Percentiles rank a stretch among this genome's conserved stretches.
These are phyloP conservation scores for Comarum palustre DNA, from an alignment of 306 rosid genomes.

Conservation along the genomic window DNA sequence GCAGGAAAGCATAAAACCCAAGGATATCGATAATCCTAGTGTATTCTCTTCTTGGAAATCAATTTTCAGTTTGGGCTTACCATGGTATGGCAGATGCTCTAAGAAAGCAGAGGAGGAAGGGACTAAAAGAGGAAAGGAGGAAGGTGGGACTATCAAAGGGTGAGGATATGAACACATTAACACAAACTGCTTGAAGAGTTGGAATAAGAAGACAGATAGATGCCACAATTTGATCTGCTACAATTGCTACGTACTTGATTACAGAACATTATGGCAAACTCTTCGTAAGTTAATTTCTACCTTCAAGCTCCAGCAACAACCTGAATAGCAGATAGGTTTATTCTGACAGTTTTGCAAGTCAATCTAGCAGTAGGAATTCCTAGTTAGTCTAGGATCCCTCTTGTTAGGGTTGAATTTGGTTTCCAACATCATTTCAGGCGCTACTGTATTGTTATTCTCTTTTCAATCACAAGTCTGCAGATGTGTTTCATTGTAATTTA, in stretches of 20 bases:
- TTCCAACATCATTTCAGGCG: neutral
- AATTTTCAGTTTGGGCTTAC: neutral
- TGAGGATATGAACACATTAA: neutral
- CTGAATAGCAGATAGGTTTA: neutral
- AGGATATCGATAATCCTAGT: neutral
- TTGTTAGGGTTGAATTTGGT: neutral
- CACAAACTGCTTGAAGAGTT: neutral
- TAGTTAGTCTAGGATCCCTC: neutral
- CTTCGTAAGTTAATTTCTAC: neutral
- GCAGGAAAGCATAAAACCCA: neutral
- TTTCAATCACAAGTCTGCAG: neutral
- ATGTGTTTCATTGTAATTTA: neutral
- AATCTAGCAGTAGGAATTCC: neutral
- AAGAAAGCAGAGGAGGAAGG: neutral
- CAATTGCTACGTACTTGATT: too few species aligned
- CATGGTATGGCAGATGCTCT: neutral
- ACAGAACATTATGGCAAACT: neutral
- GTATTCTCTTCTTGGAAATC: neutral
- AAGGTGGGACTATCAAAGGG: neutral
- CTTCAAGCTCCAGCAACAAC: neutral
- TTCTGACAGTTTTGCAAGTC: neutral
- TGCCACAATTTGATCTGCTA: neutral
- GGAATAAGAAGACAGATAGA: neutral
- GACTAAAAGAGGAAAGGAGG: neutral
- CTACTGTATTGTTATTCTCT: neutral